phyloP scores from a whole-genome alignment of 2,329 filamentous ascomycete genomes.

The Penicillium janthinellum region DNA sequence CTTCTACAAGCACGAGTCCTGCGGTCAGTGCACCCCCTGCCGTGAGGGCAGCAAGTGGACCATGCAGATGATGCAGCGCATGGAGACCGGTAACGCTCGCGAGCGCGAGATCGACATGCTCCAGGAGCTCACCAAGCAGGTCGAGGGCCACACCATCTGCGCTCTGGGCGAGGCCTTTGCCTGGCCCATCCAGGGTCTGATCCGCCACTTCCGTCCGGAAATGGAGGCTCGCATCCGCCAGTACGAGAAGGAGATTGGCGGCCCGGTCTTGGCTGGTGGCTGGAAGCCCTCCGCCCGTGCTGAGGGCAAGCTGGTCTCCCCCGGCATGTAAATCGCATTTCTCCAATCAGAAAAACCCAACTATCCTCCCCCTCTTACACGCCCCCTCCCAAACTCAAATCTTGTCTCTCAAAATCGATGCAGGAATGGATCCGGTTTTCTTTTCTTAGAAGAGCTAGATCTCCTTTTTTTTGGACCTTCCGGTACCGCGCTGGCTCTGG shows the following conservation, averaged over 20 bases:
- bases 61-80: slow-evolving; percentile 96
- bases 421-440: slow-evolving; percentile 20
- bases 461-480: slow-evolving; percentile 14
- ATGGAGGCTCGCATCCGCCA: slow-evolving; percentile 87
- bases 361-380: slow-evolving; percentile 4
- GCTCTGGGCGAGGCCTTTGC: slow-evolving; percentile 97
- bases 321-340: slow-evolving; percentile 75
- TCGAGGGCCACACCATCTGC: slow-evolving; percentile 98
- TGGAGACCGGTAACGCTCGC: slow-evolving; percentile 86
- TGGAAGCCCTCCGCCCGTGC: slow-evolving; percentile 75
- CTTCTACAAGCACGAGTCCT: slow-evolving; percentile 98
- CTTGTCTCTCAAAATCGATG: slow-evolving; percentile 21
- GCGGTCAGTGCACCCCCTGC: slow-evolving; percentile 99
- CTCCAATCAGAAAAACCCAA: not conserved
- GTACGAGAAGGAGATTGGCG: slow-evolving; percentile 72
- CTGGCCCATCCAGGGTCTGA: slow-evolving; percentile 97
- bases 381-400: slow-evolving; percentile 4
- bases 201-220: slow-evolving; percentile 96
- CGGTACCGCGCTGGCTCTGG: slow-evolving; percentile 11
- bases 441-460: slow-evolving; percentile 19
- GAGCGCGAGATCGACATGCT: slow-evolving; percentile 98
- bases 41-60: slow-evolving; percentile 99
- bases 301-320: slow-evolving; percentile 82
- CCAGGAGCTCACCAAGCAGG: slow-evolving; percentile 98
- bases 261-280: slow-evolving; percentile 78